Percentiles rank a stretch among this genome's conserved stretches.
phyloP scores from a whole-genome alignment of 164 flowering plant genomes.

The Sextonia rubra region DNA sequence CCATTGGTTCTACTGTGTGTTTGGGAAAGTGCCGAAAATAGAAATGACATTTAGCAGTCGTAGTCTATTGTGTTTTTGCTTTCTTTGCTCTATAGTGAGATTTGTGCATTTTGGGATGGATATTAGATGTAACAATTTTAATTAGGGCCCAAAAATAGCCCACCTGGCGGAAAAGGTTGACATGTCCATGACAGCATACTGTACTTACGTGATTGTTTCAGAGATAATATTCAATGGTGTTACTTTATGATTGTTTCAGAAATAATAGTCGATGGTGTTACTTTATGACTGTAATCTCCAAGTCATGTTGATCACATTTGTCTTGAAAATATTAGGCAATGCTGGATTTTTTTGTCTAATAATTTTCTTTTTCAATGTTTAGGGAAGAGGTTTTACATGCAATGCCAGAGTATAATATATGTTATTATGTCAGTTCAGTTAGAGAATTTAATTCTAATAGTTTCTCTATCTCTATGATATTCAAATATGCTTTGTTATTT shows the following conservation, averaged over 20 bases:
- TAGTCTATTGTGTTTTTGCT: too few species aligned
- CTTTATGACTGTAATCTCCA: too few species aligned
- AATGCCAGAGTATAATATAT: background rate
- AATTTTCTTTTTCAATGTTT: background rate
- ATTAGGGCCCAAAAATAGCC: background rate
- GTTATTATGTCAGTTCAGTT: constrained; percentile 2
- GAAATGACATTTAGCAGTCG: too few species aligned
- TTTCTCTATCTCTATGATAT: background rate
- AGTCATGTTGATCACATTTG: background rate
- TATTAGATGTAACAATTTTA: background rate
- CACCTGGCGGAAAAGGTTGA: background rate
- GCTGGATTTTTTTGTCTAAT: background rate
- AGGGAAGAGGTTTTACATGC: background rate
- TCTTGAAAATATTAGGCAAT: background rate
- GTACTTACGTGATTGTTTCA: background rate
- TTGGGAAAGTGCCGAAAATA: too few species aligned
- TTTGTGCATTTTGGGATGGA: too few species aligned
- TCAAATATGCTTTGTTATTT: constrained; percentile 10
- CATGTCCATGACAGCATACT: background rate
- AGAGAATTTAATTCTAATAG: background rate
- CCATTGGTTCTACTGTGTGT: too few species aligned
- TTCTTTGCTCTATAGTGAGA: too few species aligned
- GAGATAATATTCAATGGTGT: too few species aligned
- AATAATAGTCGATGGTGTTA: too few species aligned
- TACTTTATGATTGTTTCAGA: background rate